Conservation (phyloP, 2,329 filamentous ascomycete species). For the Ascochyta rabiei region DNA sequence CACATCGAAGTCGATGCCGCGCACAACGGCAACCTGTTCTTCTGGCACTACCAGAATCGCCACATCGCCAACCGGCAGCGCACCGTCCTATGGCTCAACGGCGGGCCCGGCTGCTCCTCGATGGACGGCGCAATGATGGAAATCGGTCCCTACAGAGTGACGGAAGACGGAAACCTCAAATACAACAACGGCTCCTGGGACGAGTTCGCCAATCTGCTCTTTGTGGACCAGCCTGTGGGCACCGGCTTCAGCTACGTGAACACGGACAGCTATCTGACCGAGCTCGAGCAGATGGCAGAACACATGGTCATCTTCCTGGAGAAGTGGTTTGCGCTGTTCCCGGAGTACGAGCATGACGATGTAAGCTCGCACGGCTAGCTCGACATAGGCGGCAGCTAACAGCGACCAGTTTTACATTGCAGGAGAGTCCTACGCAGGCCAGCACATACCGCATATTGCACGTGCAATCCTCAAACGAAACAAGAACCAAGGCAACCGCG, state of each 20-base stretch:
- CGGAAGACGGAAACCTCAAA: conserved; percentile 71
- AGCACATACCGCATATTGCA: conserved; percentile 97
- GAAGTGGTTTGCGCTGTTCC: conserved; percentile 89
- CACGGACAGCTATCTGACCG: conserved; percentile 82
- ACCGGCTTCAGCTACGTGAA: conserved; percentile 97
- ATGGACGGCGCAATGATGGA: conserved; percentile 98
- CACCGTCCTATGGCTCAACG: conserved; percentile 96
- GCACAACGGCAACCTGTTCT: conserved; percentile 92
- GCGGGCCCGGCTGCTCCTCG: conserved; percentile 94
- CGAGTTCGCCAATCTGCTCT: conserved; percentile 95
- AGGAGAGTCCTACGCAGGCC: conserved; percentile 95
- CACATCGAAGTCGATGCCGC: conserved; percentile 89
- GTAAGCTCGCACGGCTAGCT: conserved; percentile 60
- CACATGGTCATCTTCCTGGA: conserved; percentile 90
- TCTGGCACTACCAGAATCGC: conserved; percentile 96
- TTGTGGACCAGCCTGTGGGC: conserved; percentile 96
- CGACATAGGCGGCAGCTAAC: conserved; percentile 21
- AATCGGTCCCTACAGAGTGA: conserved; percentile 88
- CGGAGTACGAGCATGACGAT: conserved; percentile 89
- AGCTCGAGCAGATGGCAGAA: conserved; percentile 84
- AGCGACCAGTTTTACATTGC: conserved; percentile 80
- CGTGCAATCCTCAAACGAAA: conserved; percentile 88
- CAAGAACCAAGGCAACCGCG: conserved; percentile 57
- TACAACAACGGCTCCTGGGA: conserved; percentile 98
- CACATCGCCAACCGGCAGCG: conserved; percentile 92